Evolutionary conservation across 352 stramenopile genomes (phyloP).

Genomic region (Phytopythium ostracodes): DNA sequence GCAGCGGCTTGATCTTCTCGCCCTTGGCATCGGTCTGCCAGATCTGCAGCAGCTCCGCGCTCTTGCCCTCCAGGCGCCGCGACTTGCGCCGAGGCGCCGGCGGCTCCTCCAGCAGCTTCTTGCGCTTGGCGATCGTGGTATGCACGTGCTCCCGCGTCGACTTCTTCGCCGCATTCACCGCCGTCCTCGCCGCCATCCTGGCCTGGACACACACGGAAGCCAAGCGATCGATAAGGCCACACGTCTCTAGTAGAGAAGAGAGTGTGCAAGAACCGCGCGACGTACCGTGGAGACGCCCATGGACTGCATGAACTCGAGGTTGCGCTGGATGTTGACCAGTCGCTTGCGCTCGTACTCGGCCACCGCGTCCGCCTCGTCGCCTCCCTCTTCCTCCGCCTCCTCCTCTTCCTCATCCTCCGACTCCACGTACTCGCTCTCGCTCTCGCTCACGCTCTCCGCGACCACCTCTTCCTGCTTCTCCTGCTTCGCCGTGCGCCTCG

Average conservation of each 20-base stretch:
- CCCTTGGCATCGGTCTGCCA: slow-evolving; percentile 15
- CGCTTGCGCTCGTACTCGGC: slow-evolving; percentile 81
- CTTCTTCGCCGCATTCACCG: slow-evolving; percentile 14
- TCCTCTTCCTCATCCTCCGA: slow-evolving; percentile 7
- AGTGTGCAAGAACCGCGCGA: neutral
- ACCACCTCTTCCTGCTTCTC: slow-evolving; percentile 6
- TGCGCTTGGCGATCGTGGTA: slow-evolving; percentile 18
- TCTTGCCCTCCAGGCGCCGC: slow-evolving; percentile 53
- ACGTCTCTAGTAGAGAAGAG: neutral
- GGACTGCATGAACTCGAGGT: slow-evolving; percentile 78
- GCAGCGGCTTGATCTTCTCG: neutral
- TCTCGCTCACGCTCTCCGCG: slow-evolving; percentile 1
- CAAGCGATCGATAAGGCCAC: neutral
- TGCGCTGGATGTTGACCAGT: slow-evolving; percentile 80
- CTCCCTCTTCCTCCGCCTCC: neutral
- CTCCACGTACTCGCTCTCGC: neutral
- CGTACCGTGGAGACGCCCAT: slow-evolving; percentile 73
- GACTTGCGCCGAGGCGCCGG: slow-evolving; percentile 50
- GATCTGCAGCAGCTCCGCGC: slow-evolving; percentile 33
- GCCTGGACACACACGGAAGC: slow-evolving; percentile 18
- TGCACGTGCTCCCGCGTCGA: neutral
- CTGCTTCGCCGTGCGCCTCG: slow-evolving; percentile 1
- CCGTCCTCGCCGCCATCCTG: slow-evolving; percentile 61
- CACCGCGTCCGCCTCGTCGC: slow-evolving; percentile 18
- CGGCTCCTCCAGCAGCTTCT: slow-evolving; percentile 9